Conservation (phyloP, 768 basidiomycete species). For the Lepiota brunneoincarnata region DNA sequence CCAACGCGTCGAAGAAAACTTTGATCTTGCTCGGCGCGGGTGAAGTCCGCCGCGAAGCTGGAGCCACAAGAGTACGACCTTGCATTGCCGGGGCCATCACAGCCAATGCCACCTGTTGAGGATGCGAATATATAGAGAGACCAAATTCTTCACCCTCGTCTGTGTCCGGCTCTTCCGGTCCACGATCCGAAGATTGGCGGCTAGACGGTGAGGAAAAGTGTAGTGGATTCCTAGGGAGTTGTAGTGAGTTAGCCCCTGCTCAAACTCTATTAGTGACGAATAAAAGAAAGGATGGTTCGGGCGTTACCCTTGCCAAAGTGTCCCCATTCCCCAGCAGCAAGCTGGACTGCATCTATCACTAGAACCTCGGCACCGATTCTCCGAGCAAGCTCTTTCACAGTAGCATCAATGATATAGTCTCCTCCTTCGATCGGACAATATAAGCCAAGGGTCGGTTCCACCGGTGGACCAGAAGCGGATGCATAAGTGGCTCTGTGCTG, state of each 20-base stretch:
- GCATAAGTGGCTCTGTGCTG: constrained; percentile 71
- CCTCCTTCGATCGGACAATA: constrained; percentile 88
- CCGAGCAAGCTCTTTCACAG: constrained; percentile 74
- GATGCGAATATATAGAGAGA: constrained; percentile 24
- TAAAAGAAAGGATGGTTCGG: constrained; percentile 8
- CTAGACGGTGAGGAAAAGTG: constrained; percentile 49
- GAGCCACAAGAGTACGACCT: constrained; percentile 38
- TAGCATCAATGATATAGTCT: constrained; percentile 76
- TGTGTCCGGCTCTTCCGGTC: constrained; percentile 35
- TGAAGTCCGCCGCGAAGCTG: constrained; percentile 39
- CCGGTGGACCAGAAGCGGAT: constrained; percentile 46
- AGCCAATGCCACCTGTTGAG: constrained; percentile 41
- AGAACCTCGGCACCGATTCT: constrained; percentile 78
- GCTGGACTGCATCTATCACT: constrained; percentile 77
- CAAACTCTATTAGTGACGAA: not conserved
- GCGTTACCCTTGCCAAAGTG: constrained; percentile 71
- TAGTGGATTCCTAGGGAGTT: constrained; percentile 72
- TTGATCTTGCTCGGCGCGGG: constrained; percentile 54
- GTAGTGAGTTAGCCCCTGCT: constrained; percentile 65
- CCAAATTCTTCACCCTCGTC: constrained; percentile 34
- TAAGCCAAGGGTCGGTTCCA: constrained; percentile 81
- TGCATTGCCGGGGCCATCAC: constrained; percentile 34
- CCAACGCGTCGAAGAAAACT: constrained; percentile 72
- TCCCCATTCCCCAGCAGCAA: constrained; percentile 89
- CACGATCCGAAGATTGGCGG: constrained; percentile 22